phyloP scores from a whole-genome alignment of 345 rosid genomes.

The Melaleuca alternifolia region DNA sequence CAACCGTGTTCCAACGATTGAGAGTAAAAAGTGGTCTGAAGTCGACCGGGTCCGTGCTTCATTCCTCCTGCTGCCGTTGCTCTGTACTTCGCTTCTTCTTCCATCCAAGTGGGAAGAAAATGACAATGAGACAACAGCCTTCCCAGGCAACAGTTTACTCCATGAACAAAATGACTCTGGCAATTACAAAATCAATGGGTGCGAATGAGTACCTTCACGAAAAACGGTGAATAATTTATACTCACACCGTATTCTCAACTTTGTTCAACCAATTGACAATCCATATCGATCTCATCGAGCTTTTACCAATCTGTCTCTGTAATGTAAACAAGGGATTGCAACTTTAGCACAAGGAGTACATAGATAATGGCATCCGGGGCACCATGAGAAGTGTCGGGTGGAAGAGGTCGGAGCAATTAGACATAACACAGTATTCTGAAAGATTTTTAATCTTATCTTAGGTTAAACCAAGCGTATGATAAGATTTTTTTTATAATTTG shows the following conservation, averaged over 20 bases:
- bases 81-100: neutral
- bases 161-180: neutral
- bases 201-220: neutral
- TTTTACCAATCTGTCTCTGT: neutral
- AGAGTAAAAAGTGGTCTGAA: neutral
- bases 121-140: neutral
- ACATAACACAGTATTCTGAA: neutral
- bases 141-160: no score
- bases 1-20: neutral
- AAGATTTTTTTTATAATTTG: neutral
- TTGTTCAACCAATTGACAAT: neutral
- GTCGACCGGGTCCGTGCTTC: neutral
- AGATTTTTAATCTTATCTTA: neutral
- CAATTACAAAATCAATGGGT: neutral
- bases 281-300: accelerated
- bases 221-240: neutral
- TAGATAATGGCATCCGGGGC: accelerated
- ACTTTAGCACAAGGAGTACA: accelerated
- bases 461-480: neutral
- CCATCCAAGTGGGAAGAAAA: neutral
- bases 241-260: neutral
- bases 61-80: neutral
- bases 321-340: accelerated
- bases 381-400: accelerated
- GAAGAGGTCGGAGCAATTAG: neutral